Evolutionary conservation across 768 basidiomycete genomes (phyloP).

Genomic region (Trametopsis cervina): DNA sequence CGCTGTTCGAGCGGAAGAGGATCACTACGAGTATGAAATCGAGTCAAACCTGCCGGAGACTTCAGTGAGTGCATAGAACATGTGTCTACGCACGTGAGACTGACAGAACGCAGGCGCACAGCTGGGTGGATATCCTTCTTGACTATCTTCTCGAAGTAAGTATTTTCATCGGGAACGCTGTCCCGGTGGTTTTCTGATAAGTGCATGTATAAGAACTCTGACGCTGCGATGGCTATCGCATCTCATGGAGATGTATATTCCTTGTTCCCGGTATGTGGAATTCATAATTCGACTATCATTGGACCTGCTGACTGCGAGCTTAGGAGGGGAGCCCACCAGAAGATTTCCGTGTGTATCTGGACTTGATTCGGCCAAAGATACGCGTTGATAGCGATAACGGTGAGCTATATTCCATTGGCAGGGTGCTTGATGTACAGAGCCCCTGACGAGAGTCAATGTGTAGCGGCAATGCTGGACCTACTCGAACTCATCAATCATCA

Average conservation of each 20-base stretch:
- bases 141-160: slow-evolving; percentile 17
- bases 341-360: neutral
- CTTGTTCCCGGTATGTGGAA: slow-evolving; percentile 7
- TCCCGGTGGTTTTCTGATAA: too few relatives aligned
- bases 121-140: slow-evolving; percentile 11
- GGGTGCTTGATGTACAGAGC: too few relatives aligned
- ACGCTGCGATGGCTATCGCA: slow-evolving; percentile 14
- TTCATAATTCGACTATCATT: too few relatives aligned
- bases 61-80: neutral
- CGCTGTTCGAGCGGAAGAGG: neutral
- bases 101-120: neutral
- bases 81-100: neutral
- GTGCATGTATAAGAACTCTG: neutral
- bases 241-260: slow-evolving; percentile 7
- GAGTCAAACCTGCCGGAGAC: neutral
- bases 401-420: too few relatives aligned
- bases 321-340: too few relatives aligned
- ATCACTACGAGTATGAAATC: neutral
- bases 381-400: neutral
- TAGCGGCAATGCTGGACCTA: neutral
- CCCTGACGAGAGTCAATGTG: too few relatives aligned
- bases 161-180: too few relatives aligned
- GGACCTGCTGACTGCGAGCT: too few relatives aligned
- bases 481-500: neutral
- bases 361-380: neutral